phyloP scores from a whole-genome alignment of 2,329 filamentous ascomycete genomes.

The Boeremia lycopersici region DNA sequence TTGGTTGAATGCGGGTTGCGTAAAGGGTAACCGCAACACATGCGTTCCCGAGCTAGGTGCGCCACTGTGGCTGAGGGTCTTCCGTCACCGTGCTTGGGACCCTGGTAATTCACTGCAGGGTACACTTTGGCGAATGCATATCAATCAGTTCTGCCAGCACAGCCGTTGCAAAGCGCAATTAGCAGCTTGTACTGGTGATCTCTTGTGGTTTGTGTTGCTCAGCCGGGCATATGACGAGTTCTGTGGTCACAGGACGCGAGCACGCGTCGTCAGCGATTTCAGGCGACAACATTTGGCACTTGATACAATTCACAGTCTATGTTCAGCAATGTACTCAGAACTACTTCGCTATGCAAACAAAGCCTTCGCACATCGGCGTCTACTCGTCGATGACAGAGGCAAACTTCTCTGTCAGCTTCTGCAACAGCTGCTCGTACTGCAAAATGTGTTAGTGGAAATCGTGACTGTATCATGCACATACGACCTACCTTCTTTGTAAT shows the following conservation, averaged over 20 bases:
- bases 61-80: slow-evolving; percentile 13
- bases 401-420: slow-evolving; percentile 96
- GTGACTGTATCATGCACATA: not conserved
- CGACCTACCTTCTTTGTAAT: slow-evolving; percentile 79
- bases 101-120: not conserved
- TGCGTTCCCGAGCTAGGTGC: slow-evolving; percentile 17
- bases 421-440: slow-evolving; percentile 89
- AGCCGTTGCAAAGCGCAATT: not conserved
- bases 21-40: slow-evolving; percentile 14
- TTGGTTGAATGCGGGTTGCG: slow-evolving; percentile 10
- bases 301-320: slow-evolving; percentile 38
- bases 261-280: slow-evolving; percentile 42
- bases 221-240: slow-evolving; percentile 23
- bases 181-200: not conserved
- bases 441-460: slow-evolving; percentile 46
- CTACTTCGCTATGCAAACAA: slow-evolving; percentile 36
- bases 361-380: slow-evolving; percentile 20
- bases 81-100: slow-evolving; percentile 4
- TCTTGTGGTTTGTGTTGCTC: not conserved
- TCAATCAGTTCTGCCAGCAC: not conserved
- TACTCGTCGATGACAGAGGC: slow-evolving; percentile 96
- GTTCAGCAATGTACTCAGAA: slow-evolving; percentile 29
- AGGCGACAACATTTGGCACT: slow-evolving; percentile 41
- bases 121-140: not conserved
- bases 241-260: slow-evolving; percentile 35